phyloP scores from a whole-genome alignment of 116 monocot genomes.

The Cymodocea nodosa region DNA sequence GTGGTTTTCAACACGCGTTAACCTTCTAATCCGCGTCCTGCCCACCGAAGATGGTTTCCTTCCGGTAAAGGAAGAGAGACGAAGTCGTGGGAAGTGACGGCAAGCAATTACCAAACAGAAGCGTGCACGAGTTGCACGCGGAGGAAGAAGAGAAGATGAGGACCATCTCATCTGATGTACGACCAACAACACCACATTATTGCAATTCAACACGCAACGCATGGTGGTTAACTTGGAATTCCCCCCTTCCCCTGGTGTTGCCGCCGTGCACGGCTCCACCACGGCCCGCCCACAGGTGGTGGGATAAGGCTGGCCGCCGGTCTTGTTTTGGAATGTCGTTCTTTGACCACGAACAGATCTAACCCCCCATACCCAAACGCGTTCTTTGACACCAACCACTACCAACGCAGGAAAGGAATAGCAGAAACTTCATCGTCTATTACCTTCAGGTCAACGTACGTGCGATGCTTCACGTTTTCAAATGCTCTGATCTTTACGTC shows the following conservation, averaged over 20 bases:
- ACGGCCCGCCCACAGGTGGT: background rate
- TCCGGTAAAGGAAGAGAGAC: background rate
- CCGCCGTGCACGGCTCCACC: slow-evolving; percentile 8
- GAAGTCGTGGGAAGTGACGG: background rate
- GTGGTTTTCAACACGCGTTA: too few relatives aligned
- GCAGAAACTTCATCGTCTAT: background rate
- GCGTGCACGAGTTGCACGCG: background rate
- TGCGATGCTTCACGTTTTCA: slow-evolving; percentile 60
- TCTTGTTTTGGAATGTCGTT: background rate
- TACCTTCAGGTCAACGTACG: slow-evolving; percentile 75
- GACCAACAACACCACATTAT: background rate
- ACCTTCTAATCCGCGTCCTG: too few relatives aligned
- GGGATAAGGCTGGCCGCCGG: background rate
- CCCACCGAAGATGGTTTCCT: background rate
- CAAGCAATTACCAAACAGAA: background rate
- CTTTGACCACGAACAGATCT: background rate
- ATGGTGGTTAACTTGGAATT: background rate
- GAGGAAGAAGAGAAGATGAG: background rate
- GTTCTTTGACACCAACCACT: too few relatives aligned
- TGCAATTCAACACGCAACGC: background rate
- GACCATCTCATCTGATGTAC: too few relatives aligned
- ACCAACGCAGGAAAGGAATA: background rate
- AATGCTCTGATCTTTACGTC: slow-evolving; percentile 69
- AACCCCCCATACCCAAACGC: too few relatives aligned
- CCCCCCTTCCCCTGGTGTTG: background rate